These are phyloP conservation scores for Linum trigynum DNA, from an alignment of 345 rosid genomes.

Conservation along the genomic window DNA sequence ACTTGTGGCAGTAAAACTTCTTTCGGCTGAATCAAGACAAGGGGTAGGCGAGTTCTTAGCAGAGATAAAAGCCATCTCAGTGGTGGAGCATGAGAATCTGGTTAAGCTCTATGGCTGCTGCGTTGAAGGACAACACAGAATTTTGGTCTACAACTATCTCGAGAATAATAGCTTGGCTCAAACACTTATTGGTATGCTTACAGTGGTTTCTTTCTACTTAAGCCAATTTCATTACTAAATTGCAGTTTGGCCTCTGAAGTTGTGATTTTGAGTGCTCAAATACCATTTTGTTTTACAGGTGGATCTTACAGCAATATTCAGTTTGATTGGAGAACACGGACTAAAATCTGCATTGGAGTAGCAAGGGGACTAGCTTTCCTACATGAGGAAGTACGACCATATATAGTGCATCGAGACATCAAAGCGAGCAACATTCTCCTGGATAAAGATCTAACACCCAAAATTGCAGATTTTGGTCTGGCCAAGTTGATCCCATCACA, in stretches of 20 bases:
- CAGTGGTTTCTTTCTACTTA: constrained; percentile 1
- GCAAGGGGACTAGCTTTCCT: constrained; percentile 85
- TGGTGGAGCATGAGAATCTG: constrained; percentile 71
- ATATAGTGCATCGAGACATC: constrained; percentile 84
- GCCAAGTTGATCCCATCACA: constrained; percentile 83
- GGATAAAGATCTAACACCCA: constrained; percentile 62
- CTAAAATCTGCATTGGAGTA: constrained; percentile 61
- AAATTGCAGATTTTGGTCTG: constrained; percentile 92
- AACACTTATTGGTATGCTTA: constrained; percentile 66
- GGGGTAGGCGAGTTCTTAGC: constrained; percentile 79
- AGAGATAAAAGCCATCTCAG: constrained; percentile 70
- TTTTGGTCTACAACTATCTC: constrained; percentile 79
- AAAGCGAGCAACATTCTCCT: constrained; percentile 96
- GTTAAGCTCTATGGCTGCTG: constrained; percentile 92
- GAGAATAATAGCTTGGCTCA: constrained; percentile 86
- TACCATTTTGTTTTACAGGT: constrained; percentile 32
- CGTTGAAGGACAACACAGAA: constrained; percentile 64
- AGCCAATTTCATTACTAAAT: background rate
- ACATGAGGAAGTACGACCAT: constrained; percentile 75
- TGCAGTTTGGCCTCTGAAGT: constrained; percentile 3
- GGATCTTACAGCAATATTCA: constrained; percentile 45
- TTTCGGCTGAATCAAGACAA: constrained; percentile 88
- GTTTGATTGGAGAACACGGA: constrained; percentile 66
- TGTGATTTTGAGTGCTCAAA: constrained; percentile 7
- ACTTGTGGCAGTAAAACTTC: constrained; percentile 78